Conservation (phyloP, 2,329 filamentous ascomycete species). For the Blastomyces parvus region DNA sequence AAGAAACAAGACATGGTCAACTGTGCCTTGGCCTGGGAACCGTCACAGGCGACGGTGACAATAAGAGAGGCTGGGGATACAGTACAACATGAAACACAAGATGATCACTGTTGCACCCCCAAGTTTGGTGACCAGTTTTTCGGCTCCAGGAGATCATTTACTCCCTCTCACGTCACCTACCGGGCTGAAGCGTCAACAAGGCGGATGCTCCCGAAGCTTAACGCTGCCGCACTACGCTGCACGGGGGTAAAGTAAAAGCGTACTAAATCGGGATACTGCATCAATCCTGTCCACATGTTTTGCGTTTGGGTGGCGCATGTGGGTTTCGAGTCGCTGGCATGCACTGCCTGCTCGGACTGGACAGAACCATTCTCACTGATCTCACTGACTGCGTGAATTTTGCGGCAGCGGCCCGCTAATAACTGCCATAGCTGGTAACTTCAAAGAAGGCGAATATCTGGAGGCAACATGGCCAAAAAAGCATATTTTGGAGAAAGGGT, state of each 20-base stretch:
- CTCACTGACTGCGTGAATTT: background rate
- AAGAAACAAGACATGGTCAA: conserved; percentile 51
- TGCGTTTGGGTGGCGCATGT: background rate
- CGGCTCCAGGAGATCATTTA: conserved; percentile 39
- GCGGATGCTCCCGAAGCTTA: background rate
- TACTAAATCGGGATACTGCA: background rate
- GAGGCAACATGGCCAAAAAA: no score
- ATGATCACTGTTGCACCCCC: conserved; percentile 46
- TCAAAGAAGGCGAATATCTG: background rate
- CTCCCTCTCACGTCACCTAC: conserved; percentile 39
- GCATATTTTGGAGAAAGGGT: background rate
- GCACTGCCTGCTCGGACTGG: background rate
- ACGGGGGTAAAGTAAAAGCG: background rate
- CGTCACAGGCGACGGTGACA: conserved; percentile 52
- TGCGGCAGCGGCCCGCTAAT: background rate
- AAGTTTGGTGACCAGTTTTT: conserved; percentile 50
- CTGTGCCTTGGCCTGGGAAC: conserved; percentile 43
- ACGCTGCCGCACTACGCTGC: background rate
- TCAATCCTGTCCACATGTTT: background rate
- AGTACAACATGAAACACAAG: conserved; percentile 45
- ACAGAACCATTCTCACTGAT: background rate
- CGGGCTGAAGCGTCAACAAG: background rate
- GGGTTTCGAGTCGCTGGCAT: background rate
- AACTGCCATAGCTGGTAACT: background rate
- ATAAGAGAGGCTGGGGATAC: conserved; percentile 52